Evolutionary conservation across 805 yeast genomes (phyloP).

Genomic region (Nakazawaea ishiwadae): DNA sequence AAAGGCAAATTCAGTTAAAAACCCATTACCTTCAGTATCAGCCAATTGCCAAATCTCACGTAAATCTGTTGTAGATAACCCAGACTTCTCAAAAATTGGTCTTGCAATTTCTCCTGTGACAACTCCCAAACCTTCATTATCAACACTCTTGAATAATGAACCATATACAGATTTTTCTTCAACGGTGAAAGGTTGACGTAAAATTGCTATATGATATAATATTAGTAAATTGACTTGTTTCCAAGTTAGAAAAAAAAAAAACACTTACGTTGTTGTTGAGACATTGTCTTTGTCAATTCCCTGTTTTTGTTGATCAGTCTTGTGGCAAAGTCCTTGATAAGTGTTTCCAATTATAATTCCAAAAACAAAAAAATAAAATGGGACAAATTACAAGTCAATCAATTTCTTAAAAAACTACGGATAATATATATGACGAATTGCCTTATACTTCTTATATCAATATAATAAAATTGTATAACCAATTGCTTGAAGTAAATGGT

Average conservation of each 20-base stretch:
- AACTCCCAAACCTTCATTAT: slow-evolving; percentile 71
- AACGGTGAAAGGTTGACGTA: slow-evolving; percentile 41
- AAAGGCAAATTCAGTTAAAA: slow-evolving; percentile 74
- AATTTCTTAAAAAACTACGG: no score
- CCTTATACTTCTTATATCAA: no score
- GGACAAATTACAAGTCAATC: no score
- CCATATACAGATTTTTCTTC: slow-evolving; percentile 76
- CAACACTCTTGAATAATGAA: slow-evolving; percentile 74
- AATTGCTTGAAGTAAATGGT: no score
- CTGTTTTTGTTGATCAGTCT: no score
- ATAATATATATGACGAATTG: no score
- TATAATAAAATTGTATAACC: no score
- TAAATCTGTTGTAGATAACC: slow-evolving; percentile 68
- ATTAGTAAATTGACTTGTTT: not conserved
- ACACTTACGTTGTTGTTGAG: slow-evolving; percentile 4
- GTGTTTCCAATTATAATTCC: no score
- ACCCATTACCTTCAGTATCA: slow-evolving; percentile 87
- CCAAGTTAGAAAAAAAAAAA: not conserved
- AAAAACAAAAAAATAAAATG: no score
- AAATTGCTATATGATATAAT: not conserved
- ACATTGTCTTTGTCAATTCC: slow-evolving; percentile 1
- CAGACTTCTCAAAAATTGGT: slow-evolving; percentile 78
- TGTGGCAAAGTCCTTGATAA: no score
- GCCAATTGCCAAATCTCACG: slow-evolving; percentile 95
- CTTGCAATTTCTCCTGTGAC: slow-evolving; percentile 88